phyloP scores from a whole-genome alignment of 73 alveolate species.

The Durusdinium trenchii region DNA sequence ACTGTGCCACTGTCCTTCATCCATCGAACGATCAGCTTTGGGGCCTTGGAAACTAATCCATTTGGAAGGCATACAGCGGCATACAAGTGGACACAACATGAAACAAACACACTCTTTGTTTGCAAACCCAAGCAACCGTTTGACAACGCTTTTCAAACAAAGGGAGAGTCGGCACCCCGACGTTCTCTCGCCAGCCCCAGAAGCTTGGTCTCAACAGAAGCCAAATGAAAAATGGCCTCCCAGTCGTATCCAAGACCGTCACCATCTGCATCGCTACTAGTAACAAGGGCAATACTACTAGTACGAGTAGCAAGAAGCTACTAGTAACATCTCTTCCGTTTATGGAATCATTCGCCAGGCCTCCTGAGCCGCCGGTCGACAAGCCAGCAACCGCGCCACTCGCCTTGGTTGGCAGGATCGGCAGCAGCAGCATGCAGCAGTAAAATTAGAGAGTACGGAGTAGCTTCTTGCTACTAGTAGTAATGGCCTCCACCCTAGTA shows the following conservation, averaged over 20 bases:
- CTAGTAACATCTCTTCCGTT: background rate
- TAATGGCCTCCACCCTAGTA: too few species aligned
- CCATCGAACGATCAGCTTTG: constrained; percentile 8
- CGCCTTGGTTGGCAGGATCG: too few species aligned
- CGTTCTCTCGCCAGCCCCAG: background rate
- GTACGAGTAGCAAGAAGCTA: too few species aligned
- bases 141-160: too few species aligned
- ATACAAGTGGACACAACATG: too few species aligned
- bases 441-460: too few species aligned
- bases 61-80: too few species aligned
- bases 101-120: background rate
- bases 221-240: constrained; percentile 20
- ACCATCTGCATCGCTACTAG: background rate
- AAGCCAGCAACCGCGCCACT: constrained; percentile 31
- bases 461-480: too few species aligned
- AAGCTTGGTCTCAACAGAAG: background rate
- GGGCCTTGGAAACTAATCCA: background rate
- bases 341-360: background rate
- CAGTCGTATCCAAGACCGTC: background rate
- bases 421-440: too few species aligned
- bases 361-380: constrained; percentile 20
- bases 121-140: background rate
- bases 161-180: too few species aligned
- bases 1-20: constrained; percentile 8
- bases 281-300: too few species aligned